phyloP scores from a whole-genome alignment of 2,329 filamentous ascomycete species.

The Fusarium devonianum region DNA sequence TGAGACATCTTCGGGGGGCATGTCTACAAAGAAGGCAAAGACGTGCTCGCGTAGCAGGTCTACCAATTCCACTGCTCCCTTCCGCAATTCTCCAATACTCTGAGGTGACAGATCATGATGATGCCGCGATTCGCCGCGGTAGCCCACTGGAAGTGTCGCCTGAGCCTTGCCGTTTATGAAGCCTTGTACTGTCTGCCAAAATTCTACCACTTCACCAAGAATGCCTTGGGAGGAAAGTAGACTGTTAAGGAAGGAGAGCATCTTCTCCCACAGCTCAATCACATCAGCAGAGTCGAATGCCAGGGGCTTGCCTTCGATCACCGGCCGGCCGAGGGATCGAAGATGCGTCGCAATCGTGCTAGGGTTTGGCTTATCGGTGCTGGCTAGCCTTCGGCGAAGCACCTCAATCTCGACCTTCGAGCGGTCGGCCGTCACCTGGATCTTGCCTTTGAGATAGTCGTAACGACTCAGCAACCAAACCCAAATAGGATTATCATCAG shows the following conservation, averaged over 20 bases:
- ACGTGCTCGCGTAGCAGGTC: constrained; percentile 82
- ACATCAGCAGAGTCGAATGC: constrained; percentile 82
- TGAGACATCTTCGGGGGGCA: constrained; percentile 90
- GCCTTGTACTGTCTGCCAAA: constrained; percentile 89
- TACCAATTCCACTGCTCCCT: constrained; percentile 82
- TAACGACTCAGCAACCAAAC: constrained; percentile 92
- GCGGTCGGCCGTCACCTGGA: constrained; percentile 81
- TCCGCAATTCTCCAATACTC: constrained; percentile 74
- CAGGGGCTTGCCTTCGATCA: constrained; percentile 64
- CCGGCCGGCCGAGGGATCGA: constrained; percentile 73
- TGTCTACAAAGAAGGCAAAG: constrained; percentile 82
- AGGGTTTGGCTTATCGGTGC: constrained; percentile 72
- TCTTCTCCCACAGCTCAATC: constrained; percentile 92
- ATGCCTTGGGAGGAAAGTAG: constrained; percentile 82
- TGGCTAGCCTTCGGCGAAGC: constrained; percentile 79
- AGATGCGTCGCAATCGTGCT: constrained; percentile 78
- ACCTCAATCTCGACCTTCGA: constrained; percentile 93
- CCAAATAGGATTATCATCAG: constrained; percentile 96
- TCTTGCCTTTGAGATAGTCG: constrained; percentile 87
- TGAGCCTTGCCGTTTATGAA: constrained; percentile 91
- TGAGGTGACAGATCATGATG: constrained; percentile 82
- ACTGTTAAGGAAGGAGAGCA: constrained; percentile 74
- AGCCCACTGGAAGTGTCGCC: constrained; percentile 77
- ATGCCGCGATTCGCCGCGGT: constrained; percentile 79
- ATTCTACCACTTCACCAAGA: constrained; percentile 87